These are phyloP conservation scores for Zalaria sp. DNA, from an alignment of 2,329 filamentous ascomycete genomes.

Conservation along the genomic window DNA sequence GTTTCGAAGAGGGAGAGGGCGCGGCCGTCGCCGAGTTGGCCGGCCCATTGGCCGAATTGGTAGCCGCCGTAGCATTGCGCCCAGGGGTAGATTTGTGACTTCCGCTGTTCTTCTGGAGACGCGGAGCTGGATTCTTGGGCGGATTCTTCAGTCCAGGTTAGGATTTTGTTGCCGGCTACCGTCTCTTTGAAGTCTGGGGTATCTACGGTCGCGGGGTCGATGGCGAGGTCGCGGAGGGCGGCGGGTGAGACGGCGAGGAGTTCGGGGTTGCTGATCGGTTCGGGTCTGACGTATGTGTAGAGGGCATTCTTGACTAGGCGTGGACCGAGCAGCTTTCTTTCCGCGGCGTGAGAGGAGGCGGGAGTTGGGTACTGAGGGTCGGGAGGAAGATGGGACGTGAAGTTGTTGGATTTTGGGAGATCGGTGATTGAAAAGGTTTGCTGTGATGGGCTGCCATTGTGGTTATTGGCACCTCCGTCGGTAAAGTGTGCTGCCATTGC, in stretches of 20 bases:
- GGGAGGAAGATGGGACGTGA: slow-evolving; percentile 54
- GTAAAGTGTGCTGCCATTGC: slow-evolving; percentile 31
- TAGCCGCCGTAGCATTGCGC: slow-evolving; percentile 91
- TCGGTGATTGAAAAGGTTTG: slow-evolving; percentile 28
- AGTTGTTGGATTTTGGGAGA: slow-evolving; percentile 50
- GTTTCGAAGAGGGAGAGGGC: slow-evolving; percentile 91
- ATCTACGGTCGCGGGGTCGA: slow-evolving; percentile 52
- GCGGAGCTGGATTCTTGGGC: slow-evolving; percentile 6
- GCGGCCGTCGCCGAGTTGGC: slow-evolving; percentile 85
- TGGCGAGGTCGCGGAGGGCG: slow-evolving; percentile 69
- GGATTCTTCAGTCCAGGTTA: slow-evolving; percentile 57
- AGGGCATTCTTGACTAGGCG: slow-evolving; percentile 72
- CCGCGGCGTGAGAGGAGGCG: slow-evolving; percentile 63
- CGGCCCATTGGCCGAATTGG: slow-evolving; percentile 69
- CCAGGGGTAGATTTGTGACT: slow-evolving; percentile 78
- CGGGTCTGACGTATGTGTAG: slow-evolving; percentile 83
- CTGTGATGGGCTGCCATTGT: slow-evolving; percentile 10
- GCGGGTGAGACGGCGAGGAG: slow-evolving; percentile 67
- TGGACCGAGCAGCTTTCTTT: slow-evolving; percentile 62
- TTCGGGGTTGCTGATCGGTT: slow-evolving; percentile 56
- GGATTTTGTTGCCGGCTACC: slow-evolving; percentile 69
- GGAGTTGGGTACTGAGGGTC: slow-evolving; percentile 72
- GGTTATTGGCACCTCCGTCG: slow-evolving; percentile 8
- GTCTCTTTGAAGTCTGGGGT: slow-evolving; percentile 63
- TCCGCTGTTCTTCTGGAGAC: slow-evolving; percentile 40